phyloP scores from a whole-genome alignment of 305 asterid genomes.

The Ilex paraguariensis region DNA sequence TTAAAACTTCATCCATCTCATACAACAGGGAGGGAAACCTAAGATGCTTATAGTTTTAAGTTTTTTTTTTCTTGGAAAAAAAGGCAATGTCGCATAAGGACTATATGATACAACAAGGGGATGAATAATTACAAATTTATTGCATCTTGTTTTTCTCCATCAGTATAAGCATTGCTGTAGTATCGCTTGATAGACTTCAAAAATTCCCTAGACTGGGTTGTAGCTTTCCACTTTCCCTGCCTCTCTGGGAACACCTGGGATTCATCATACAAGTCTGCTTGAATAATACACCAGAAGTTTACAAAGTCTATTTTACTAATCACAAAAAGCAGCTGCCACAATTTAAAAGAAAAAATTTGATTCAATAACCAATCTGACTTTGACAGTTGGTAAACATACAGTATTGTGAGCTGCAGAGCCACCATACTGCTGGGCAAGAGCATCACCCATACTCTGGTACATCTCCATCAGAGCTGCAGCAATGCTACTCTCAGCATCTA shows the following conservation, averaged over 20 bases:
- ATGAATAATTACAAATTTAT: conserved; percentile 62
- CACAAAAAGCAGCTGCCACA: conserved; percentile 2
- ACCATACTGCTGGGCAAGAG: conserved; percentile 98
- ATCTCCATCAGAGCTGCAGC: conserved; percentile 99
- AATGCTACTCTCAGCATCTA: conserved; percentile 94
- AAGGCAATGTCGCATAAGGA: background rate
- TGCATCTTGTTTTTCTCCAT: conserved; percentile 99
- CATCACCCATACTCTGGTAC: conserved; percentile 99
- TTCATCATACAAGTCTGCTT: conserved; percentile 13
- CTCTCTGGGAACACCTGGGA: conserved; percentile 91
- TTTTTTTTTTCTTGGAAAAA: too few relatives aligned
- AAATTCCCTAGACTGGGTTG: conserved; percentile 96
- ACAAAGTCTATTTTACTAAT: conserved; percentile 5
- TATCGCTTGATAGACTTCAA: conserved; percentile 93
- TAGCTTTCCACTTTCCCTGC: conserved; percentile 99
- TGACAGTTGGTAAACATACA: conserved; percentile 29
- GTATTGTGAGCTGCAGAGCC: conserved; percentile 99
- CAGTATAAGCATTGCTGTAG: conserved; percentile 96
- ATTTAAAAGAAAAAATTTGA: conserved; percentile 4
- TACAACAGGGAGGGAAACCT: background rate
- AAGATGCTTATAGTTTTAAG: background rate
- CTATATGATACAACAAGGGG: background rate
- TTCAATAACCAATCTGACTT: too few relatives aligned
- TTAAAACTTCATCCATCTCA: background rate
- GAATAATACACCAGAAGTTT: too few relatives aligned